Evolutionary conservation across 2,329 filamentous ascomycete species (phyloP).

Genomic region (Cercospora sesami): DNA sequence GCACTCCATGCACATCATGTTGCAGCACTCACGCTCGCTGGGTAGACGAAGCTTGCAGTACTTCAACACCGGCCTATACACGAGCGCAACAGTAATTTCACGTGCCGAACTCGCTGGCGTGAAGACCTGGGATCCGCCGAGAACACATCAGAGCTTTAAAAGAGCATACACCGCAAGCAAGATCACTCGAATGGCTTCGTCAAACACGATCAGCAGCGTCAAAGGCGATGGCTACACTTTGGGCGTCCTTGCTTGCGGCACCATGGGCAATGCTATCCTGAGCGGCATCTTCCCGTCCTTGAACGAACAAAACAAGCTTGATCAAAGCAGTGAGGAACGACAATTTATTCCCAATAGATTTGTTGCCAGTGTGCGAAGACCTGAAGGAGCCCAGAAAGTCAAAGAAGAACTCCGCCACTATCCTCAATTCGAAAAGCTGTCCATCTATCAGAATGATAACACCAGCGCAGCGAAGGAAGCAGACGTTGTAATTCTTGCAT

Average conservation of each 20-base stretch:
- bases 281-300: conserved; percentile 76
- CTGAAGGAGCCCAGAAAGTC: conserved; percentile 68
- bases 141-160: not conserved
- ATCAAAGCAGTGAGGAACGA: conserved; percentile 2
- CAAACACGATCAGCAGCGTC: not conserved
- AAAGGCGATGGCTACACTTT: conserved; percentile 59
- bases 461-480: conserved; percentile 64
- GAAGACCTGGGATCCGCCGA: not conserved
- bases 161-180: not conserved
- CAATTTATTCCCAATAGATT: conserved; percentile 70
- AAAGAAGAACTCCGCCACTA: conserved; percentile 65
- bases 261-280: conserved; percentile 82
- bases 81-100: not conserved
- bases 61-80: not conserved
- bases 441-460: conserved; percentile 71
- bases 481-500: conserved; percentile 74
- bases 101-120: not conserved
- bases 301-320: conserved; percentile 43
- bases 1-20: too few relatives aligned
- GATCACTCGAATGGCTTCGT: not conserved
- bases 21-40: not conserved
- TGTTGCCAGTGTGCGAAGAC: conserved; percentile 74
- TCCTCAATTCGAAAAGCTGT: conserved; percentile 55
- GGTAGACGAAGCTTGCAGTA: not conserved
- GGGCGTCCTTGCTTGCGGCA: conserved; percentile 82